Evolutionary conservation across 2,329 filamentous ascomycete species (phyloP).

Genomic region (Fusarium pseudoanthophilum): DNA sequence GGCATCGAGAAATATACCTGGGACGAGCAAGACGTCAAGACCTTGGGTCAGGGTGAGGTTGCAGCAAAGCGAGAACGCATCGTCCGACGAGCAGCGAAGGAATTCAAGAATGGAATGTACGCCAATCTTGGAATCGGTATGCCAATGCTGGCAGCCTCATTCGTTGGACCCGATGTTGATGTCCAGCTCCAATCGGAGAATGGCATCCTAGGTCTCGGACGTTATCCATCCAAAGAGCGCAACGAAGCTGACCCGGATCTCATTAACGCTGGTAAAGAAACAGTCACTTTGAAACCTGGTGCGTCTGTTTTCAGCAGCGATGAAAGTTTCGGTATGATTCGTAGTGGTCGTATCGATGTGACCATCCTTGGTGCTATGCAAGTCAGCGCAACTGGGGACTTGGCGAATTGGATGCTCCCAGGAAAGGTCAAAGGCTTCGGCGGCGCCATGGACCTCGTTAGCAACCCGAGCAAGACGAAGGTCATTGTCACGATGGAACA

Average conservation of each 20-base stretch:
- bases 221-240: constrained; percentile 74
- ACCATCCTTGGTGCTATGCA: constrained; percentile 94
- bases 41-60: constrained; percentile 73
- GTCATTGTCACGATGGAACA: constrained; percentile 97
- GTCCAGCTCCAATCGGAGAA: constrained; percentile 86
- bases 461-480: constrained; percentile 85
- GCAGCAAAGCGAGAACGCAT: constrained; percentile 85
- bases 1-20: constrained; percentile 87
- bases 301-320: constrained; percentile 86
- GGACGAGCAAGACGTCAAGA: constrained; percentile 70
- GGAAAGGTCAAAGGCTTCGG: constrained; percentile 94
- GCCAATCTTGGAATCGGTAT: constrained; percentile 93
- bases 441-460: constrained; percentile 92
- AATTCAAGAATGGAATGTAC: constrained; percentile 96
- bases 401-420: constrained; percentile 93
- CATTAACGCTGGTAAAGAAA: constrained; percentile 95
- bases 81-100: constrained; percentile 84
- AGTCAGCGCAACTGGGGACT: constrained; percentile 78
- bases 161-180: constrained; percentile 81
- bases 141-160: constrained; percentile 89
- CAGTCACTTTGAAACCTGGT: constrained; percentile 82
- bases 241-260: constrained; percentile 81
- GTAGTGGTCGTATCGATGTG: constrained; percentile 84
- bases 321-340: constrained; percentile 93
- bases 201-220: constrained; percentile 78